Base-by-base conservation (phyloP, 2,329 filamentous ascomycete genomes). In the Scedosporium aurantiacum region DNA sequence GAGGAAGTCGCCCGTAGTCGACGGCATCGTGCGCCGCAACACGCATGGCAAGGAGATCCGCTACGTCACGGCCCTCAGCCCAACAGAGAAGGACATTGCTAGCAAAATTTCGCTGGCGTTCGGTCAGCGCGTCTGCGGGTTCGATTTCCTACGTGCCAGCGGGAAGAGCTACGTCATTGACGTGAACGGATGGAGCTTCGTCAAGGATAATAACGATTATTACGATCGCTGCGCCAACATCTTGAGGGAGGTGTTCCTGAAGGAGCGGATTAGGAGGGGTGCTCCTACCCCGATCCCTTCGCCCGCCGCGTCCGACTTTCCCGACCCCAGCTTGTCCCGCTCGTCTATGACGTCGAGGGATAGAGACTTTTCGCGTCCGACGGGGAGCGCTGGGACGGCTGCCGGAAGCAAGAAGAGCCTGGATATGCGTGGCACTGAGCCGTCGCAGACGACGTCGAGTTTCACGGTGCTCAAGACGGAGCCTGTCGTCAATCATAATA, bases 131-230 rank as follows among this genome's bases (percentile, higher is more conserved):
- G 92, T 99, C 2, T 99, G 94, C 70, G 94, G 94, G 0, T 99
- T 99, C 69, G 94, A 99, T 71, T 80, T 99, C 63, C 79, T 99
- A 62, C 87, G 95, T 28, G 91, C 92, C 12, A 87, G 85, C 58
- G 90, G 91, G 16, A 90, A 90, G 72, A 97, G 93, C 71, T 99
- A 91, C 74, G 94, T 99, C 57, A 99, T 99, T 66, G 94, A 99
- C 69, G 94, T 99, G 67, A 99, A 99, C 72, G 94, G 94, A 12
- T 99, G 95, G 95, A 97, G 93, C 70, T 99, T 99, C 69, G 94
- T 99, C 72, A 99, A 99, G 73, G 95, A 99, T 72, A 99, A 99
- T 68, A 93, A 97, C 64, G 92, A 96, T 63, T 99, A 99, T 73
- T 99, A 99, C 72, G 90, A 97, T 69, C 90, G 91, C 69, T 94